phyloP scores from a whole-genome alignment of 805 yeast genomes.

The Yarrowia hollandica region DNA sequence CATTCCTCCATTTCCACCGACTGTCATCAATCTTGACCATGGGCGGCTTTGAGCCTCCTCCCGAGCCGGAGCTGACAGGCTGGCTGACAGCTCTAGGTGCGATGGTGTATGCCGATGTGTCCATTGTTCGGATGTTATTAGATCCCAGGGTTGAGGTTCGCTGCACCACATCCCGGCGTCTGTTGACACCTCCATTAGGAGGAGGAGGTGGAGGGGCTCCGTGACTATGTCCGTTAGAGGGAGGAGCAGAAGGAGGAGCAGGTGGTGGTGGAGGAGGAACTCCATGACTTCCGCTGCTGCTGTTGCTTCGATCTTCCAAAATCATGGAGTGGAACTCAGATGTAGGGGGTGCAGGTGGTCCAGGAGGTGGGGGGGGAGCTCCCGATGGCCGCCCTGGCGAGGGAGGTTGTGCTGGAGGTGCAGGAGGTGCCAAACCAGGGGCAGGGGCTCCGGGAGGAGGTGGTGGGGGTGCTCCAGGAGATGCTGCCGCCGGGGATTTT shows the following conservation, averaged over 20 bases:
- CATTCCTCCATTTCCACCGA: constrained; percentile 70
- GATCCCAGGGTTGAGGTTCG: constrained; percentile 32
- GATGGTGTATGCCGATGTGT: constrained; percentile 66
- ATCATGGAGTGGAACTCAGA: constrained; percentile 11
- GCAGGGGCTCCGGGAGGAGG: constrained; percentile 30
- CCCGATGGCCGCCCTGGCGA: constrained; percentile 32
- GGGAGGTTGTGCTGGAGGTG: constrained; percentile 39
- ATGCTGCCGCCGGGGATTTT: constrained; percentile 30
- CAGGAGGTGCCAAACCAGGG: constrained; percentile 33
- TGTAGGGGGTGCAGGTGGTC: constrained; percentile 39
- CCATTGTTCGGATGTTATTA: constrained; percentile 56
- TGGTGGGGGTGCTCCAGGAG: constrained; percentile 32
- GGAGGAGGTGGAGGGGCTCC: constrained; percentile 31
- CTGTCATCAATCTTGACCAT: constrained; percentile 61
- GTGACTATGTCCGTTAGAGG: constrained; percentile 38
- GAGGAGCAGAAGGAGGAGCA: constrained; percentile 39
- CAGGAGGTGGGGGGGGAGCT: constrained; percentile 37
- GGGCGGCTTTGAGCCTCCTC: constrained; percentile 16
- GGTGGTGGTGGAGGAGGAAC: too few relatives aligned
- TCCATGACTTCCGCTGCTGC: constrained; percentile 3
- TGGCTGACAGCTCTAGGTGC: constrained; percentile 41
- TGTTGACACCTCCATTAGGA: constrained; percentile 7
- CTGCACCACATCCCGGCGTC: constrained; percentile 13
- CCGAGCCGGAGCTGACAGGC: constrained; percentile 34
- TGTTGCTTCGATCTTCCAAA: constrained; percentile 6